A percentile compares a stretch with the other conserved stretches of the same genome.
phyloP scores from a whole-genome alignment of 768 basidiomycete species.

The Phylloporus sp. region DNA sequence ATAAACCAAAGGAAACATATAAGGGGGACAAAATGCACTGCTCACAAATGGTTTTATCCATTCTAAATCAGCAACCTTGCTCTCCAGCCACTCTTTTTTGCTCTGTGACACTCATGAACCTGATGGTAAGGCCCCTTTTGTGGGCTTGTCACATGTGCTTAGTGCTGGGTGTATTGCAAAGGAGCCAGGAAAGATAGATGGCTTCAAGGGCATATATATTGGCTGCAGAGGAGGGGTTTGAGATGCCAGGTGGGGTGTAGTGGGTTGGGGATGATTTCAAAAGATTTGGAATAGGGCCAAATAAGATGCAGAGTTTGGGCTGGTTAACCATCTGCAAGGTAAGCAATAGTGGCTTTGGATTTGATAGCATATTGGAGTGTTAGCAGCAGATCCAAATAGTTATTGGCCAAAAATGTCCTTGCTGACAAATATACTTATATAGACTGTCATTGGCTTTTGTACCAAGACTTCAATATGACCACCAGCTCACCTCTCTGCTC shows the following conservation, averaged over 20 bases:
- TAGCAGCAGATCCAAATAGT: slow-evolving; percentile 52
- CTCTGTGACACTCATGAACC: slow-evolving; percentile 84
- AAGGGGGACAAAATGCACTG: slow-evolving; percentile 11
- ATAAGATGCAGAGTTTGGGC: slow-evolving; percentile 51
- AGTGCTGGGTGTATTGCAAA: slow-evolving; percentile 65
- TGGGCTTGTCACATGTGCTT: slow-evolving; percentile 88
- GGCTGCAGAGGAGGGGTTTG: slow-evolving; percentile 19
- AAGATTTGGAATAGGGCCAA: slow-evolving; percentile 48
- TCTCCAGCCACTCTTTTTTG: slow-evolving; percentile 85
- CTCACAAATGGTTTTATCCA: slow-evolving; percentile 21
- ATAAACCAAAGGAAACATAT: background rate
- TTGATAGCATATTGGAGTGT: slow-evolving; percentile 61
- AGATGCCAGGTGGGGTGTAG: slow-evolving; percentile 59
- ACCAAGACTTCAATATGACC: slow-evolving; percentile 68
- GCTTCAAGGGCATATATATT: slow-evolving; percentile 79
- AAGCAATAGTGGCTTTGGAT: slow-evolving; percentile 46
- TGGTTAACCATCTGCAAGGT: slow-evolving; percentile 34
- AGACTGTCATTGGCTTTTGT: too few relatives aligned
- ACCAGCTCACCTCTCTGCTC: slow-evolving; percentile 75
- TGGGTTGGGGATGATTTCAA: slow-evolving; percentile 75
- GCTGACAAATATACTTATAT: too few relatives aligned
- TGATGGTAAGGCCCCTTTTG: slow-evolving; percentile 64
- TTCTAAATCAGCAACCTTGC: slow-evolving; percentile 33
- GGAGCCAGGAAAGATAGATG: slow-evolving; percentile 79
- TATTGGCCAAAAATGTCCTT: too few relatives aligned